Evolutionary conservation across 106 monocot species (phyloP).

Genomic region (Dendrobium huoshanense): DNA sequence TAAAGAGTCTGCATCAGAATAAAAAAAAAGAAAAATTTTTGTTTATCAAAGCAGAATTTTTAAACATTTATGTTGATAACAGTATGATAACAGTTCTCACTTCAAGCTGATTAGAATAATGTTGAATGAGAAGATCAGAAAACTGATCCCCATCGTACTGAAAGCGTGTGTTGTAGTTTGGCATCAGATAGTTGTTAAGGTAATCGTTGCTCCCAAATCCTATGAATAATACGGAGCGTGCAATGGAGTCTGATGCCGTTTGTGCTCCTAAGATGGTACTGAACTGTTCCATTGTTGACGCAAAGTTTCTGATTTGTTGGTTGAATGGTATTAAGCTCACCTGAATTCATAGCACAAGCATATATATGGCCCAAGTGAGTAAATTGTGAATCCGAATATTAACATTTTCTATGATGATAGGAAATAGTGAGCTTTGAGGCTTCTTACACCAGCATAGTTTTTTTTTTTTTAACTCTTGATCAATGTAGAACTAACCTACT

Average conservation of each 20-base stretch:
- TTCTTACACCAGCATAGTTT: too few relatives aligned
- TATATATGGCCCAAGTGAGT: background rate
- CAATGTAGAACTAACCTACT: too few relatives aligned
- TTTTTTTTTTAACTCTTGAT: too few relatives aligned
- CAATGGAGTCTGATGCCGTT: slow-evolving; percentile 25
- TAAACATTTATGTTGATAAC: background rate
- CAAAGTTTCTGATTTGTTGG: slow-evolving; percentile 83
- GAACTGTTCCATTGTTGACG: slow-evolving; percentile 56
- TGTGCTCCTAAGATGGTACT: slow-evolving; percentile 41
- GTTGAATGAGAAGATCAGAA: slow-evolving; percentile 51
- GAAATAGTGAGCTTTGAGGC: background rate
- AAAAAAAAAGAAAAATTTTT: background rate
- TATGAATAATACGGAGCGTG: slow-evolving; percentile 61
- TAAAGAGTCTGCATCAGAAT: slow-evolving; percentile 43
- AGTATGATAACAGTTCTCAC: slow-evolving; percentile 12
- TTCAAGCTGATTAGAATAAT: slow-evolving; percentile 54
- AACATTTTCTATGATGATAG: background rate
- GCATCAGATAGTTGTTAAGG: slow-evolving; percentile 90
- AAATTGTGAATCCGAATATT: background rate
- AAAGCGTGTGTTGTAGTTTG: slow-evolving; percentile 71
- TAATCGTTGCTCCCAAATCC: slow-evolving; percentile 96
- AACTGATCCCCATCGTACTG: slow-evolving; percentile 71
- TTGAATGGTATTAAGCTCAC: slow-evolving; percentile 78
- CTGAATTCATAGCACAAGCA: slow-evolving; percentile 12
- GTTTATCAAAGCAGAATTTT: too few relatives aligned